Evolutionary conservation across 257 asterid genomes (phyloP).

Genomic region (Thymus quinquecostatus): DNA sequence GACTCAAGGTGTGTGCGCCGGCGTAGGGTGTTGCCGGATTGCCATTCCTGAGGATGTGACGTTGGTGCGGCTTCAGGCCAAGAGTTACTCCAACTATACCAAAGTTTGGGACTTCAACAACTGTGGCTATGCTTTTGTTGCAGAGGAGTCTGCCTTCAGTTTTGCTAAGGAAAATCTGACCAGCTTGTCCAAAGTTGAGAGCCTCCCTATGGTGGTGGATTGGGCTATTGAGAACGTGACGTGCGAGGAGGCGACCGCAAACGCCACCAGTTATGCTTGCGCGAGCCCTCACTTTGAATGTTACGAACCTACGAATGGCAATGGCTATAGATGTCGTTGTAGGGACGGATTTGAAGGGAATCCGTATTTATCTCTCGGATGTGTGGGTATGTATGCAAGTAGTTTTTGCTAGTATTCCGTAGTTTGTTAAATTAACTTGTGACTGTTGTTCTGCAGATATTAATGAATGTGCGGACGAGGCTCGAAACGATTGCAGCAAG

Average conservation of each 20-base stretch:
- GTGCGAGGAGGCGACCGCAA: slow-evolving; percentile 29
- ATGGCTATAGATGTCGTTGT: slow-evolving; percentile 51
- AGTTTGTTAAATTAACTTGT: too few species aligned
- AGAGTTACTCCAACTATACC: not conserved
- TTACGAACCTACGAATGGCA: not conserved
- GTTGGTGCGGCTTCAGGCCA: not conserved
- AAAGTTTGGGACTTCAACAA: not conserved
- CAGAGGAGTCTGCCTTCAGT: slow-evolving; percentile 28
- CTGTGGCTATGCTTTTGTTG: slow-evolving; percentile 39
- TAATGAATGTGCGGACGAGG: slow-evolving; percentile 27
- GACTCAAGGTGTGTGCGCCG: slow-evolving; percentile 25
- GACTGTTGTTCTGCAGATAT: not conserved
- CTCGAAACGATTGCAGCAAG: slow-evolving; percentile 11
- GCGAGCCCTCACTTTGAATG: slow-evolving; percentile 30
- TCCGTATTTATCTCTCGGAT: slow-evolving; percentile 43
- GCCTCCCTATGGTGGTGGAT: slow-evolving; percentile 43
- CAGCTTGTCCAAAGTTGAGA: not conserved
- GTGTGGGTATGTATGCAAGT: slow-evolving; percentile 30
- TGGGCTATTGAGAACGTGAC: slow-evolving; percentile 43
- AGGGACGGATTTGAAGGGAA: slow-evolving; percentile 43
- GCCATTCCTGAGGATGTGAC: slow-evolving; percentile 24
- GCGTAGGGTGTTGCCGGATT: slow-evolving; percentile 42
- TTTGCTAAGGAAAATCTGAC: slow-evolving; percentile 22
- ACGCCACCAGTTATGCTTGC: slow-evolving; percentile 32
- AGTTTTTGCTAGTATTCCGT: too few species aligned